Evolutionary conservation across 306 rosid species (phyloP), one percentile per base, ranked within the genome.

Genomic region (Adenanthera pavonina): DNA sequence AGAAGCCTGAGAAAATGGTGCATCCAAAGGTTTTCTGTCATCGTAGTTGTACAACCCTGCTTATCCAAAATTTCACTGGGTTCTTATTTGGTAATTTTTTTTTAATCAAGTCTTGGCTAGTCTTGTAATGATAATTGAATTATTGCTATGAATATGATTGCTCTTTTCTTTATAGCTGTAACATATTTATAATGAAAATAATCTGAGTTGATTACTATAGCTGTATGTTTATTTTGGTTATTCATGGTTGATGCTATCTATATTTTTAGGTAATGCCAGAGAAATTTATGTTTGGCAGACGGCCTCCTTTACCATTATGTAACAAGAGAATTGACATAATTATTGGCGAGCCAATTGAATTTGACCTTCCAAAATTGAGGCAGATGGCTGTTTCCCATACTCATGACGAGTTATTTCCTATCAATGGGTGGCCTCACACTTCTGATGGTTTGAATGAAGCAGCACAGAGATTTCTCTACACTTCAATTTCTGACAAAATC

Each of bases 241-340:
- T 60, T 79, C 65, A 79, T 56, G 53, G 76, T 20, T 74, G 66
- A 20, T 76, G 49, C 62, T 78, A 70, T 80, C 80, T 69, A 72
- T 74, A 70, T 80, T 86, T 76, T 20, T 83, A 95, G 97, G 92
- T 93, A 85, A 92, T 95, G 98, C 99, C 99, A 57, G 94, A 92
- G 86, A 90, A 93, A 8, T 91, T 19, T 80, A 62, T 80, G 47
- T 88, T 86, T 77, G 94, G 92, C 78, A 92, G 90, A 89, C 88
- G 98, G 79, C 92, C 99, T 83, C 93, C 77, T 16, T 41, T 95
- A 64, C 99, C 98, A 5, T 80, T 95, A 53, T 81, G 95, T 60
- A 84, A 91, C 70, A 95, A 92, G 92, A 90, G 89, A 71, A 77
- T 95, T 44, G 67, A 82, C 72, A 92, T 95, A 71, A 38, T 86